A percentile compares a stretch with the other conserved stretches of the same genome.
These are phyloP conservation scores for Claviceps sp. DNA, from an alignment of 2,329 filamentous ascomycete genomes.

Conservation along the genomic window DNA sequence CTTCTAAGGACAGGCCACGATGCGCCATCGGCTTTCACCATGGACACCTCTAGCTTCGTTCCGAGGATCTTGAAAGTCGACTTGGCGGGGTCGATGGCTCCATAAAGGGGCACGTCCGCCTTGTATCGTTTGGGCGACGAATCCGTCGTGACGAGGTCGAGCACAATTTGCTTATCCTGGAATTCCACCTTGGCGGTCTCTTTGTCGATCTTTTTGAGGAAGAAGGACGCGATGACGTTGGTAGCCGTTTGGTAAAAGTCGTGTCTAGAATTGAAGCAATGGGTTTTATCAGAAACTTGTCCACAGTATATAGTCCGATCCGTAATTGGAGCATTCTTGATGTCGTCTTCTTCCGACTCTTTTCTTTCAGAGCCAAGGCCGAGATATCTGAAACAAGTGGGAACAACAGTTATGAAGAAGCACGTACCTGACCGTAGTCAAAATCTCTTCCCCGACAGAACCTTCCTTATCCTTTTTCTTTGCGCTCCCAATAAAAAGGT, in stretches of 20 bases:
- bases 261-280: conserved; percentile 25
- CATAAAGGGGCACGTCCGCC: conserved; percentile 62
- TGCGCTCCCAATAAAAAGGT: conserved; percentile 74
- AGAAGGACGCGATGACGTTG: conserved; percentile 80
- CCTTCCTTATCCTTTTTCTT: conserved; percentile 43
- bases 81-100: conserved; percentile 58
- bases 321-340: not conserved
- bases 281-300: not conserved
- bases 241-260: conserved; percentile 92
- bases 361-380: no score
- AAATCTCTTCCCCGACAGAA: conserved; percentile 52
- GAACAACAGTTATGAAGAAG: no score
- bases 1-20: conserved; percentile 79
- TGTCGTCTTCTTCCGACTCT: not conserved
- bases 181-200: conserved; percentile 62
- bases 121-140: conserved; percentile 64
- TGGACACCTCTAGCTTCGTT: conserved; percentile 73
- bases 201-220: conserved; percentile 94
- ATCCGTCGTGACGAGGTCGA: conserved; percentile 81
- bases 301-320: no score
- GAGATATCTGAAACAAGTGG: no score
- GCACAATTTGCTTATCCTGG: conserved; percentile 43
- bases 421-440: conserved; percentile 72
- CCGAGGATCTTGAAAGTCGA: conserved; percentile 72
- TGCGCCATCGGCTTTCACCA: conserved; percentile 57